These are phyloP conservation scores for Viridothelium virens DNA, from an alignment of 495 filamentous ascomycete species.

Conservation along the genomic window DNA sequence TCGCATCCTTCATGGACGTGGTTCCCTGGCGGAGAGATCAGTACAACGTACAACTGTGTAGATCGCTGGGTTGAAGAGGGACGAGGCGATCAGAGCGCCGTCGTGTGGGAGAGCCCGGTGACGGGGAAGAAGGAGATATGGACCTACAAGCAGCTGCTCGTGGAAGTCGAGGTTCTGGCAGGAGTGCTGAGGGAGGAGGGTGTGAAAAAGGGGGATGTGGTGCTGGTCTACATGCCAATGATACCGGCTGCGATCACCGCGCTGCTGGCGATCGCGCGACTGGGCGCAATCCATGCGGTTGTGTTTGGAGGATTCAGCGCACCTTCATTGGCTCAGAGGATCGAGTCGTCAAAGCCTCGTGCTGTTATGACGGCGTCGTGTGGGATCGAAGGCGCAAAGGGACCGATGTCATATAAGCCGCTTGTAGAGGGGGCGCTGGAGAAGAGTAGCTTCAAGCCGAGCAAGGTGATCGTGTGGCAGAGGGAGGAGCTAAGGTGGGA, in stretches of 20 bases:
- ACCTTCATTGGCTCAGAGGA: slow-evolving; percentile 74
- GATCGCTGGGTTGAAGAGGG: slow-evolving; percentile 78
- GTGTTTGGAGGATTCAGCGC: slow-evolving; percentile 91
- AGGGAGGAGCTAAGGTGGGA: slow-evolving; percentile 70
- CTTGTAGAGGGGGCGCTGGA: slow-evolving; percentile 47
- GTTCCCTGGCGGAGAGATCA: slow-evolving; percentile 86
- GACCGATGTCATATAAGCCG: slow-evolving; percentile 59
- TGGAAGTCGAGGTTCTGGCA: slow-evolving; percentile 78
- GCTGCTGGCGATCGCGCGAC: slow-evolving; percentile 67
- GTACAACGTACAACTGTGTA: slow-evolving; percentile 82
- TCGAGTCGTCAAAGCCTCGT: slow-evolving; percentile 69
- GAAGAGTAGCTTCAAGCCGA: slow-evolving; percentile 32
- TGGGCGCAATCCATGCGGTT: slow-evolving; percentile 84
- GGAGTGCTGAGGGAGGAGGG: slow-evolving; percentile 78
- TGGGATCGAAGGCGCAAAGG: slow-evolving; percentile 82
- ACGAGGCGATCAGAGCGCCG: slow-evolving; percentile 61
- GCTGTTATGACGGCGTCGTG: slow-evolving; percentile 83
- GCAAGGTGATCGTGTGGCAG: slow-evolving; percentile 65
- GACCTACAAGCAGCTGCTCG: slow-evolving; percentile 66
- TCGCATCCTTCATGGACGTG: slow-evolving; percentile 64
- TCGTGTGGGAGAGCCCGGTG: slow-evolving; percentile 84
- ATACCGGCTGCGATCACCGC: slow-evolving; percentile 81
- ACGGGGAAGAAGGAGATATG: slow-evolving; percentile 62
- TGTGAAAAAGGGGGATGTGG: slow-evolving; percentile 76
- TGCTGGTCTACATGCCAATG: slow-evolving; percentile 98